A percentile compares a stretch with the other conserved stretches of the same genome.
Conservation (phyloP, 2,329 filamentous ascomycete genomes). For the Sclerotinia borealis region DNA sequence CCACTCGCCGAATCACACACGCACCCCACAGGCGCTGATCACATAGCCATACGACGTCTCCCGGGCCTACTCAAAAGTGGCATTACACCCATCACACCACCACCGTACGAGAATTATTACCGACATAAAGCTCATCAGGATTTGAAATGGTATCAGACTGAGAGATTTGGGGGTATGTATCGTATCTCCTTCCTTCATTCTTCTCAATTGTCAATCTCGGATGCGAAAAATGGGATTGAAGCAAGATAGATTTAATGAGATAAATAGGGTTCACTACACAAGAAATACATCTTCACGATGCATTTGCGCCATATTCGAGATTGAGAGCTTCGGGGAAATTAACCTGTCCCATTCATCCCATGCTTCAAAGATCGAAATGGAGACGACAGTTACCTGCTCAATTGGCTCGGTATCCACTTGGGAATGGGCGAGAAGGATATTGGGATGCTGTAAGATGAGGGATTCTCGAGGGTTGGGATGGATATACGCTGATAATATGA, state of each 20-base stretch:
- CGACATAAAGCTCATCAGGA: neutral
- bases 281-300: neutral
- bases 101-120: neutral
- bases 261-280: neutral
- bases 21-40: neutral
- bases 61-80: conserved; percentile 1
- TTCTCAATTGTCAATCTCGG: no score
- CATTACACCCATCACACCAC: conserved; percentile 3
- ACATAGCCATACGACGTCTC: neutral
- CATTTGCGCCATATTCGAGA: neutral
- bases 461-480: accelerated
- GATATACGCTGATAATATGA: neutral
- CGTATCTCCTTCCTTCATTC: neutral
- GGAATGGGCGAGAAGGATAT: neutral
- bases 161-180: neutral
- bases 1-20: conserved; percentile 1
- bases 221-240: neutral
- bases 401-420: conserved; percentile 1
- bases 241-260: neutral
- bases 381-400: neutral
- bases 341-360: conserved; percentile 3
- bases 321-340: neutral
- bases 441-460: conserved; percentile 2
- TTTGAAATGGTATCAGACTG: neutral
- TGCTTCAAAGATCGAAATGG: conserved; percentile 1